phyloP scores from a whole-genome alignment of 495 filamentous ascomycete species.

The Sordaria brevicollis region DNA sequence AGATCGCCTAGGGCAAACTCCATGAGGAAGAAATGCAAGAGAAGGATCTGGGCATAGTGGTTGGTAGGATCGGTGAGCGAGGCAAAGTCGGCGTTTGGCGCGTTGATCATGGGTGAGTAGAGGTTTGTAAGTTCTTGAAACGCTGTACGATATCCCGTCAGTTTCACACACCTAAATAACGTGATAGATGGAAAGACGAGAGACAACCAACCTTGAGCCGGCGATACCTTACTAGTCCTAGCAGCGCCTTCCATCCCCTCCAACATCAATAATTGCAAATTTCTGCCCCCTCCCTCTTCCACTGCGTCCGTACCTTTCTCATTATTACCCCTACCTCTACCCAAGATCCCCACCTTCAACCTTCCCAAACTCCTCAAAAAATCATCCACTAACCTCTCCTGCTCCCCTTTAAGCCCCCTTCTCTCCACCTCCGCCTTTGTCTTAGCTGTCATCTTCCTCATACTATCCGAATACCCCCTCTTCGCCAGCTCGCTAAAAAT shows the following conservation, averaged over 20 bases:
- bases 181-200: not conserved
- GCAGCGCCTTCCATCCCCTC: not conserved
- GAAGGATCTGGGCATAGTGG: conserved; percentile 31
- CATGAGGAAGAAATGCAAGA: conserved; percentile 38
- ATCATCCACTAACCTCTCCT: conserved; percentile 16
- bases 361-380: conserved; percentile 6
- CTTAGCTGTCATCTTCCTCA: conserved; percentile 2
- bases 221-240: conserved; percentile 6
- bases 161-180: not conserved
- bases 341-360: not conserved
- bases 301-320: not conserved
- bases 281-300: not conserved
- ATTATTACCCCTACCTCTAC: too few relatives aligned
- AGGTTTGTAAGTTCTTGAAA: conserved; percentile 10
- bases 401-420: not conserved
- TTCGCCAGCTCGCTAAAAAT: conserved; percentile 24
- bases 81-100: conserved; percentile 31
- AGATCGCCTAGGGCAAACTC: conserved; percentile 18
- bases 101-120: conserved; percentile 9
- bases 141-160: conserved; percentile 4
- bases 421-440: not conserved
- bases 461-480: conserved; percentile 14
- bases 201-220: conserved; percentile 13
- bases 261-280: not conserved
- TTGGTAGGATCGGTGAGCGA: conserved; percentile 34